Conservation (phyloP, 768 basidiomycete genomes). For the Lentinula guzmanii region DNA sequence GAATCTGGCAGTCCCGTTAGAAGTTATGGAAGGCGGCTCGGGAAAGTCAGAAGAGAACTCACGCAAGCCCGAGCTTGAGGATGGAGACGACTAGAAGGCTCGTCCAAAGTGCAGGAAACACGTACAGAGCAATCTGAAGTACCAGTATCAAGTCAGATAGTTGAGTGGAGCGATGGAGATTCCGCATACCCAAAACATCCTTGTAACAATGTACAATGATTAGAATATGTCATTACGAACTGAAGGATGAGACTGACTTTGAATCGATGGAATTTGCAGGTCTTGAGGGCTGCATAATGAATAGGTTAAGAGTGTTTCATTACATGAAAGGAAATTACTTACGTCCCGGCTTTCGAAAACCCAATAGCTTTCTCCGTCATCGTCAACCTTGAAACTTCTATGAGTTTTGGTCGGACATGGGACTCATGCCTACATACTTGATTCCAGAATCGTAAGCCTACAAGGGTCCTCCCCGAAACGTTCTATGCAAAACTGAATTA, state of each 20-base stretch:
- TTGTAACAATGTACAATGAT: constrained; percentile 20
- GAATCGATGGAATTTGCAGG: constrained; percentile 87
- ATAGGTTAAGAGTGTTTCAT: neutral
- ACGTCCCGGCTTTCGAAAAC: constrained; percentile 98
- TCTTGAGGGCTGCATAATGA: constrained; percentile 60
- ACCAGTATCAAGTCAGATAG: neutral
- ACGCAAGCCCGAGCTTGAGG: constrained; percentile 86
- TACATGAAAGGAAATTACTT: constrained; percentile 21
- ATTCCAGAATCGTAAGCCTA: constrained; percentile 97
- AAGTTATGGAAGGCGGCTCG: constrained; percentile 2
- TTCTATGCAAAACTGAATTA: constrained; percentile 47
- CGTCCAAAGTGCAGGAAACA: constrained; percentile 85
- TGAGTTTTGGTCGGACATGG: neutral
- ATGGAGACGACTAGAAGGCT: constrained; percentile 84
- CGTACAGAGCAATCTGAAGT: constrained; percentile 76
- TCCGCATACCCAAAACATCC: constrained; percentile 85
- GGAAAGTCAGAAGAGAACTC: constrained; percentile 23
- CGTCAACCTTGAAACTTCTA: constrained; percentile 63
- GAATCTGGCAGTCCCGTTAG: constrained; percentile 49
- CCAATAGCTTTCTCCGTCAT: constrained; percentile 95
- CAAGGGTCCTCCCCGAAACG: constrained; percentile 87
- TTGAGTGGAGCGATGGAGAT: constrained; percentile 1
- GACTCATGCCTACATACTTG: constrained; percentile 42
- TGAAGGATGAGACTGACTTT: constrained; percentile 45
- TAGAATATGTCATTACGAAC: constrained; percentile 1